Evolutionary conservation across 768 basidiomycete species (phyloP).

Genomic region (Serpula lacrymans): DNA sequence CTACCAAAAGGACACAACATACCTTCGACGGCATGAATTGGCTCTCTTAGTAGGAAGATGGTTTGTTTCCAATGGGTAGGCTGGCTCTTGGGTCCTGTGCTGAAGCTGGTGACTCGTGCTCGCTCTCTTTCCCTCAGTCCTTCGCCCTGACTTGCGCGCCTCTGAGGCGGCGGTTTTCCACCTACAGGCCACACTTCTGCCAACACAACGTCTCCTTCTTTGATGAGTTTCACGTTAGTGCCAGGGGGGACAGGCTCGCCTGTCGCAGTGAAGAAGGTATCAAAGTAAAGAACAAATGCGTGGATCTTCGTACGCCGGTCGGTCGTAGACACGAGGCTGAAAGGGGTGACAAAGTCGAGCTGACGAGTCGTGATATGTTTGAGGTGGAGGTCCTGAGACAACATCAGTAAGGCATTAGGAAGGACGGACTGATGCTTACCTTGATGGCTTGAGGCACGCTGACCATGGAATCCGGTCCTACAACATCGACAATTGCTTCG

Average conservation of each 20-base stretch:
- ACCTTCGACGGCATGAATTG: slow-evolving; percentile 77
- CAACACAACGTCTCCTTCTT: slow-evolving; percentile 56
- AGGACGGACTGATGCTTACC: slow-evolving; percentile 36
- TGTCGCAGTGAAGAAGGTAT: slow-evolving; percentile 80
- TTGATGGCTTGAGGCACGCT: slow-evolving; percentile 66
- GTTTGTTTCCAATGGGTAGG: slow-evolving; percentile 99
- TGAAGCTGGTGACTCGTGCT: slow-evolving; percentile 63
- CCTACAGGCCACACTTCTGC: slow-evolving; percentile 82
- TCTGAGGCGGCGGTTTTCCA: slow-evolving; percentile 55
- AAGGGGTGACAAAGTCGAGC: slow-evolving; percentile 77
- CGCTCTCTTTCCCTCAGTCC: slow-evolving; percentile 38
- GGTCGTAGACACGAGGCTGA: slow-evolving; percentile 66
- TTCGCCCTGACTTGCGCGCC: slow-evolving; percentile 55
- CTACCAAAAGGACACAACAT: slow-evolving; percentile 15
- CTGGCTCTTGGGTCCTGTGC: slow-evolving; percentile 82
- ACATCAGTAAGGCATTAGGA: neutral
- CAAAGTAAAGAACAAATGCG: slow-evolving; percentile 89
- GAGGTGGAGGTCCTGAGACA: slow-evolving; percentile 72
- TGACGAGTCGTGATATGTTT: slow-evolving; percentile 60
- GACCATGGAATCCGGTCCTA: slow-evolving; percentile 59
- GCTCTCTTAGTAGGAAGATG: slow-evolving; percentile 77
- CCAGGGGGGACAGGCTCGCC: slow-evolving; percentile 51
- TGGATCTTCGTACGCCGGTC: slow-evolving; percentile 62
- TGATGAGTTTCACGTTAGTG: slow-evolving; percentile 51
- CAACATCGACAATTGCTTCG: slow-evolving; percentile 83